Percentiles rank a stretch among this genome's conserved stretches.
Evolutionary conservation across 371 early-diverging fungal species (phyloP).

Genomic region (Mortierella sp.): DNA sequence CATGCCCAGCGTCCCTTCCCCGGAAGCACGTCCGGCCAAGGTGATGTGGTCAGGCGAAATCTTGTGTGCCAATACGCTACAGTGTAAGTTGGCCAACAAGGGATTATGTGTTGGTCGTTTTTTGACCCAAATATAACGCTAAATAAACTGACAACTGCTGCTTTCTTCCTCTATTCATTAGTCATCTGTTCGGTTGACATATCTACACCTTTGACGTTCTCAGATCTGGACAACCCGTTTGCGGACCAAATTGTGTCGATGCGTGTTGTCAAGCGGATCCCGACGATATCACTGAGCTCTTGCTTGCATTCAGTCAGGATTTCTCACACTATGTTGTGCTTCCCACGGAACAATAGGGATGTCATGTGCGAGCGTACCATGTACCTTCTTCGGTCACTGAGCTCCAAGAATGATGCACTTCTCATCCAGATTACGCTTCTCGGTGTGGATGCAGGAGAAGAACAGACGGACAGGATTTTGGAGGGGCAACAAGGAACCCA

Average conservation of each 20-base stretch:
- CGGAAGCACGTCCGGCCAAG: slow-evolving; percentile 16
- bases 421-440: slow-evolving; percentile 22
- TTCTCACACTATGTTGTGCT: slow-evolving; percentile 22
- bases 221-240: not conserved
- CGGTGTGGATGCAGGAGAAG: not conserved
- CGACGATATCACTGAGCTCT: slow-evolving; percentile 11
- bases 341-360: slow-evolving; percentile 18
- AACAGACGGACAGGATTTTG: not conserved
- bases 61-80: not conserved
- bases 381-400: slow-evolving; percentile 31
- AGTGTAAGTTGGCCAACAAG: slow-evolving; percentile 12
- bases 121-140: too few species aligned
- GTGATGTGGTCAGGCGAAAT: slow-evolving; percentile 38
- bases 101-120: not conserved
- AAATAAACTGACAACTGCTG: not conserved
- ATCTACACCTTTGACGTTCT: not conserved
- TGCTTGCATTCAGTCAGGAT: slow-evolving; percentile 20
- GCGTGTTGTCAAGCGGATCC: slow-evolving; percentile 29
- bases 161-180: not conserved
- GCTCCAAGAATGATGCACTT: slow-evolving; percentile 26
- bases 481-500: slow-evolving; percentile 5
- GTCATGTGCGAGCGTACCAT: slow-evolving; percentile 28
- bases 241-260: slow-evolving; percentile 23
- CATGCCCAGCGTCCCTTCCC: not conserved
- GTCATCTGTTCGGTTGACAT: slow-evolving; percentile 33